Evolutionary conservation across 495 filamentous ascomycete species (phyloP), one percentile per base, ranked within the genome.

Genomic region (Apodospora peruviana): DNA sequence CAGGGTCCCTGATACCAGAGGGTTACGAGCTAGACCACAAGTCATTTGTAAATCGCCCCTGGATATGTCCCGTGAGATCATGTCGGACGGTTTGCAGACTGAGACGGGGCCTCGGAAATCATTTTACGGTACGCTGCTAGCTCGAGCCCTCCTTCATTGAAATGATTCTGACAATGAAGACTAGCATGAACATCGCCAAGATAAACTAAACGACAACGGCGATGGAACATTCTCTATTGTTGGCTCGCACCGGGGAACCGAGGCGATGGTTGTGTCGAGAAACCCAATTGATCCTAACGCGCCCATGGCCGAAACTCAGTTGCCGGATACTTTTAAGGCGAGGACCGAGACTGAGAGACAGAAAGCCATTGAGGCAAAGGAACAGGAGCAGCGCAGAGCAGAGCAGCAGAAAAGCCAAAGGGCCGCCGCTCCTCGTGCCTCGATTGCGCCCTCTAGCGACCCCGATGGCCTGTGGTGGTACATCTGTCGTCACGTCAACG

Each of bases 21-120:
- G 55, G 47, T 2, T 58, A 55, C 25, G 5, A 51, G 7, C 22
- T 47, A 5, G 43, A 55, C n/a, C 12, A 44, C 18, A 48, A n/a
- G n/a, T n/a, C 40, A 1, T 21, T 17, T 12, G 44, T 42, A 17
- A 16, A 35, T 16, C 41, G 51, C 4, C 51, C 47, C 0, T 58
- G 47, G 47, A 40, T 58, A 8, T 58, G 55, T 36, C 55, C 55
- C 16, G 21, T 58, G 27, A 47, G 55, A 18, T 48, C 55, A 0
- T 58, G 55, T 40, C 12, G 55, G 18, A 10, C 21, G 9, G 40
- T 34, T 11, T 47, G 27, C 35, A 54, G 22, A 17, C 9, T n/a
- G 8, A 19, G 36, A 21, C 7, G 2, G 14, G 18, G 17, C n/a
- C 36, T 51, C 1, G 48, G 51, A 9, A 22, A 11, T 17, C 55